Conservation (phyloP, 495 filamentous ascomycete species). For the Neurospora sp. region DNA sequence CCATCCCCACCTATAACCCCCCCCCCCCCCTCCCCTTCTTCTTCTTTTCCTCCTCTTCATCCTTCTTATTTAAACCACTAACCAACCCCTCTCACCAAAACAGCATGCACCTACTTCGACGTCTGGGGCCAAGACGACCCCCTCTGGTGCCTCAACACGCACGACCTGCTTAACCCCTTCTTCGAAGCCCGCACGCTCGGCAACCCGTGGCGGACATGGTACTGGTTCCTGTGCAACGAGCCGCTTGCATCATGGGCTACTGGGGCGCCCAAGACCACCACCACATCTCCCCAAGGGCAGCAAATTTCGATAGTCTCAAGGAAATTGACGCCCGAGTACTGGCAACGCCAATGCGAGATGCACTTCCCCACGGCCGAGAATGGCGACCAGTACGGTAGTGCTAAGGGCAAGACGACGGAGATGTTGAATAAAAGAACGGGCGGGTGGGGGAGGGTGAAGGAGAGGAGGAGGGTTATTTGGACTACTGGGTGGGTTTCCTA, state of each 20-base stretch:
- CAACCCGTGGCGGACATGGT: conserved; percentile 52
- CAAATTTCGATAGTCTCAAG: conserved; percentile 43
- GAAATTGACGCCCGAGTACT: conserved; percentile 45
- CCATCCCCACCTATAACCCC: neutral
- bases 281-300: neutral
- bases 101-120: conserved; percentile 29
- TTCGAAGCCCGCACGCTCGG: conserved; percentile 43
- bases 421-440: conserved; percentile 48
- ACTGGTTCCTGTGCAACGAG: conserved; percentile 57
- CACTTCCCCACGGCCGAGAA: conserved; percentile 44
- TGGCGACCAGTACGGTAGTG: conserved; percentile 41
- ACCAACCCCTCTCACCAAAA: neutral
- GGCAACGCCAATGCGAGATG: conserved; percentile 48
- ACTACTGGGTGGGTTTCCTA: conserved; percentile 39
- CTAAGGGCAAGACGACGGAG: conserved; percentile 38
- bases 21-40: neutral
- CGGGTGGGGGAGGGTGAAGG: conserved; percentile 36
- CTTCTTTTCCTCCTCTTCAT: too few relatives aligned
- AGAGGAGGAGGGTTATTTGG: conserved; percentile 44
- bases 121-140: conserved; percentile 39
- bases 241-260: conserved; percentile 29
- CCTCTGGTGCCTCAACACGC: conserved; percentile 49
- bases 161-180: conserved; percentile 45
- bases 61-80: too few relatives aligned
- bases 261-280: conserved; percentile 34